These are phyloP conservation scores for Leptographium procerum DNA, from an alignment of 2,329 filamentous ascomycete genomes.

Conservation along the genomic window DNA sequence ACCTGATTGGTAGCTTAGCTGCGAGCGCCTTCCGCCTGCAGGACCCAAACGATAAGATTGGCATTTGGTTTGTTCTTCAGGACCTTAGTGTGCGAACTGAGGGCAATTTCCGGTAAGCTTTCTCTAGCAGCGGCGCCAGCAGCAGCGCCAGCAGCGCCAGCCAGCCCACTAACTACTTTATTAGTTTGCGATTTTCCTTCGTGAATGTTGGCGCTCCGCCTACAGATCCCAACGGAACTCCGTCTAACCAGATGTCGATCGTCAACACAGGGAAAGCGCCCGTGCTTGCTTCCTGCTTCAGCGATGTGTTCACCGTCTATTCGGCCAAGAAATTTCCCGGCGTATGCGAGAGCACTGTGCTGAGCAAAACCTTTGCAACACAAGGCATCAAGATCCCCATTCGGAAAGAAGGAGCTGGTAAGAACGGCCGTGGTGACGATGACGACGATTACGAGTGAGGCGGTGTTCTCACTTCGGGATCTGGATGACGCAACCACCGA, in stretches of 20 bases:
- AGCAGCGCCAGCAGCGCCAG: neutral
- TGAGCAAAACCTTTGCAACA: conserved; percentile 85
- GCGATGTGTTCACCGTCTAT: conserved; percentile 83
- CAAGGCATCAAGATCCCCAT: conserved; percentile 98
- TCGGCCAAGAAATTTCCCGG: conserved; percentile 98
- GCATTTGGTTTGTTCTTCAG: conserved; percentile 94
- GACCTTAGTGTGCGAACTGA: conserved; percentile 92
- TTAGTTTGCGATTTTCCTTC: conserved; percentile 58
- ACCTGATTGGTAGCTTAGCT: conserved; percentile 83
- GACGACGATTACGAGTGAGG: conserved; percentile 23
- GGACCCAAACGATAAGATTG: conserved; percentile 68
- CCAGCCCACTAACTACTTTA: neutral
- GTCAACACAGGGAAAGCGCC: conserved; percentile 69
- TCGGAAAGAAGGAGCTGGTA: conserved; percentile 61
- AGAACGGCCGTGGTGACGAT: conserved; percentile 42
- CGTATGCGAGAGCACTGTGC: conserved; percentile 81
- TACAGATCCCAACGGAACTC: conserved; percentile 21
- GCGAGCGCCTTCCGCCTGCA: conserved; percentile 79
- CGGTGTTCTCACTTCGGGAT: no score
- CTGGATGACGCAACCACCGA: neutral
- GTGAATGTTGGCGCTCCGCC: conserved; percentile 62
- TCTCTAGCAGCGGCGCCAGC: neutral
- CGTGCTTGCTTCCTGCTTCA: conserved; percentile 76
- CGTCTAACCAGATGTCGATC: conserved; percentile 26
- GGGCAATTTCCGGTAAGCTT: conserved; percentile 68